phyloP scores from a whole-genome alignment of 345 rosid genomes.

The Salix suchowensis region DNA sequence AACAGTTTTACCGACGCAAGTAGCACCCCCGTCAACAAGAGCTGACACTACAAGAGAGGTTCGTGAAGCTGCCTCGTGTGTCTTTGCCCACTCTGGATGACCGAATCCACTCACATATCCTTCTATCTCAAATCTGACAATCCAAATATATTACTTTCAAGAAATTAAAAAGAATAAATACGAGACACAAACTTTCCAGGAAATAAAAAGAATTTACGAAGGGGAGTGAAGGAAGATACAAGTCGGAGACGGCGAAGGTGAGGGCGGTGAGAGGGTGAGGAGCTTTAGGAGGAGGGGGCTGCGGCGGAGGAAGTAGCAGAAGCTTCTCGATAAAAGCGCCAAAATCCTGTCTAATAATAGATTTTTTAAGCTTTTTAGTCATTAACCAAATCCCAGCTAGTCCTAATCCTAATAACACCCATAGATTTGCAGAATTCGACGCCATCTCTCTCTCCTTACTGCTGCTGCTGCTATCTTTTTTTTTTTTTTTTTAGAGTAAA shows the following conservation, averaged over 20 bases:
- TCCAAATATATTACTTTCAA: background rate
- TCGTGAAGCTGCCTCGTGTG: conserved; percentile 57
- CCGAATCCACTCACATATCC: conserved; percentile 91
- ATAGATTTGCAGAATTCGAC: conserved; percentile 63
- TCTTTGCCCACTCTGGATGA: conserved; percentile 87
- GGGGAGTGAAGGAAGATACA: conserved; percentile 32
- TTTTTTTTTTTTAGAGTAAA: background rate
- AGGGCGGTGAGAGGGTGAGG: conserved; percentile 91
- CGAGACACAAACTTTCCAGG: background rate
- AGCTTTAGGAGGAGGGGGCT: conserved; percentile 95
- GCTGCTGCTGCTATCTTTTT: background rate
- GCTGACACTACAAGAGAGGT: conserved; percentile 60
- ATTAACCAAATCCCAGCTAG: conserved; percentile 66
- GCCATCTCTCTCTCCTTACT: conserved; percentile 33
- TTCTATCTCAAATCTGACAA: conserved; percentile 72
- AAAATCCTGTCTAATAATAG: conserved; percentile 61
- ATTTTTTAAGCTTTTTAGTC: conserved; percentile 62
- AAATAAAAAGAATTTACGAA: background rate
- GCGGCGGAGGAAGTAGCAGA: conserved; percentile 89
- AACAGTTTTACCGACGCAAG: conserved; percentile 86
- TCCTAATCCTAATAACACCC: conserved; percentile 83
- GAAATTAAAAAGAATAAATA: too few species aligned
- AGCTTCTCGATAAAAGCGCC: conserved; percentile 85
- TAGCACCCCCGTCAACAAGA: conserved; percentile 92
- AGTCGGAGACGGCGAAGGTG: conserved; percentile 77